These are phyloP conservation scores for Picea abies DNA, from an alignment of 83 land plant species.

Conservation along the genomic window DNA sequence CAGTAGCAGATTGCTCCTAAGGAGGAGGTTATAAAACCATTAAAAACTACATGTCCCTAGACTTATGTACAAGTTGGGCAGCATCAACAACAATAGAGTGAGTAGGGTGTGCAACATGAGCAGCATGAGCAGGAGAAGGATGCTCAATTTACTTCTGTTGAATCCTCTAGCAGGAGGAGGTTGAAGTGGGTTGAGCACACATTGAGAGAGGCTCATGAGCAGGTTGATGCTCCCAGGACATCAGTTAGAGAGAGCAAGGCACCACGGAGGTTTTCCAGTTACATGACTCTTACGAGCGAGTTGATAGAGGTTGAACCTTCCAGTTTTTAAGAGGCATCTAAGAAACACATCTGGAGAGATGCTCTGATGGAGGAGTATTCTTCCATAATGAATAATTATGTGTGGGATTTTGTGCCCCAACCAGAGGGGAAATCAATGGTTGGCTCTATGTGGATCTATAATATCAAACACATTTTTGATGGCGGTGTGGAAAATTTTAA, in stretches of 20 bases:
- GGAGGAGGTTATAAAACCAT: background rate
- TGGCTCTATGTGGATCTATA: background rate
- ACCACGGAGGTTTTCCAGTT: background rate
- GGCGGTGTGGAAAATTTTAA: background rate
- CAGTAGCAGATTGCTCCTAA: background rate
- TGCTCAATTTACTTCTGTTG: background rate
- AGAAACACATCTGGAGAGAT: background rate
- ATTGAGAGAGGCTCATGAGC: background rate
- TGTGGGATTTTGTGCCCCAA: background rate
- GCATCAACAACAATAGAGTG: too few relatives aligned
- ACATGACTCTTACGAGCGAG: background rate
- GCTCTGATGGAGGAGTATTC: background rate
- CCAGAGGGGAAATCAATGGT: background rate
- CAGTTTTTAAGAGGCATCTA: background rate
- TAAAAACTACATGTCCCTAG: background rate
- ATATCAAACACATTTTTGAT: background rate
- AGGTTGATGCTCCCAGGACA: background rate
- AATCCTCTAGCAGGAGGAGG: background rate
- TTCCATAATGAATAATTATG: background rate
- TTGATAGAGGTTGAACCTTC: background rate
- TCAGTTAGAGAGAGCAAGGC: background rate
- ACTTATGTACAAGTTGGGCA: background rate
- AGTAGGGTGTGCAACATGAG: background rate
- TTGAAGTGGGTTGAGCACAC: background rate
- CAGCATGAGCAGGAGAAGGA: background rate